Base-by-base conservation (phyloP, 257 asterid genomes). In the Forsythia viridissima region DNA sequence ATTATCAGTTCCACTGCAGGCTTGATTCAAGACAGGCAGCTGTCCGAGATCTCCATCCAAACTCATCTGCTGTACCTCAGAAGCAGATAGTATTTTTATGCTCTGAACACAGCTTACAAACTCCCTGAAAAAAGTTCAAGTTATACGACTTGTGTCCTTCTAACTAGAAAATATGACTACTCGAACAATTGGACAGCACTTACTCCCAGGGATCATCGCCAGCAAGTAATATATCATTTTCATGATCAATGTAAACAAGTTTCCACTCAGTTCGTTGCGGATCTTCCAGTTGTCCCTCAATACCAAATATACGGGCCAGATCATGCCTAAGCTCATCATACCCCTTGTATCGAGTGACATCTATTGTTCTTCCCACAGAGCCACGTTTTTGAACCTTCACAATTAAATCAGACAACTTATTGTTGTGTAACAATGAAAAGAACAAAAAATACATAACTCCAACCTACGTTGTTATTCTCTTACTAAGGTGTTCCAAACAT, bases 201-300 rank as follows among this genome's bases (percentile, higher is more conserved):
- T 93, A 95, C 85, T 93, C 99, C 95, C 96, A 92, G 3, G 97
- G 97, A 76, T 93, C 98, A 65, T 93, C 98, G 67, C 98, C 98
- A 48, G 91, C 97, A 2, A 93, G 93, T 78, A 93, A 81, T 80
- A 90, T 90, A 67, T 93, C 98, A 37, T 91, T 91, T 80, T 93
- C 98, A 21, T 88, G 98, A 88, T 93, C 98, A 48, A 91, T 92
- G 11, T 93, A 93, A 11, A 93, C 98, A 24, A 95, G 97, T 81
- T 95, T 92, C 99, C 99, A 95, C 44, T 93, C 99, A 3, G 86
- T 86, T 42, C 97, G 86, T 59, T 93, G 98, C 67, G 97, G 90
- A 57, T 93, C 99, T 83, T 95, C 99, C 44, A 95, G 81, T 69
- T 87, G 93, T 36, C 97, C 97, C 83, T 95, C 97, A 52, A 95